Conservation (phyloP, 164 flowering plant species). For the Magnolia sinica region DNA sequence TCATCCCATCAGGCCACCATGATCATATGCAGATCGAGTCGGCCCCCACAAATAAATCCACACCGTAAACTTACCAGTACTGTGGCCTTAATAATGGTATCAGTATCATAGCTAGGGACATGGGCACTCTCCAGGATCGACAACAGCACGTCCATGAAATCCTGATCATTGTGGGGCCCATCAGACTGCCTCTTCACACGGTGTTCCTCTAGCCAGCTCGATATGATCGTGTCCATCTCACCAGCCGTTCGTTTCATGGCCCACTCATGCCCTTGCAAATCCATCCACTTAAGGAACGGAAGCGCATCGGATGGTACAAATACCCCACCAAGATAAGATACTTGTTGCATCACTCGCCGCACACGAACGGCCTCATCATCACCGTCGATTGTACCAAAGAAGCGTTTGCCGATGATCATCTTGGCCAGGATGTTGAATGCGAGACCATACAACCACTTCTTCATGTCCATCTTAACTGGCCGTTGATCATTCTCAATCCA, state of each 20-base stretch:
- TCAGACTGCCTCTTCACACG: not conserved
- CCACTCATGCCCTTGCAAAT: not conserved
- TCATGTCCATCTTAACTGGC: not conserved
- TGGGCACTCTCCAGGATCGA: not conserved
- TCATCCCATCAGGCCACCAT: no score
- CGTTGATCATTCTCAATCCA: not conserved
- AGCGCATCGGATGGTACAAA: conserved; percentile 6
- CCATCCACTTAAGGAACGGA: conserved; percentile 8
- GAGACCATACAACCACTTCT: not conserved
- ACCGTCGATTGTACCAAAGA: conserved; percentile 4
- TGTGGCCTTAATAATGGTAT: not conserved
- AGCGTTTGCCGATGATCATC: conserved; percentile 43
- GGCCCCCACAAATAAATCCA: not conserved
- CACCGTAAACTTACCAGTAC: not conserved
- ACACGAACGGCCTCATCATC: conserved; percentile 1
- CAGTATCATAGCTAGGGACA: not conserved
- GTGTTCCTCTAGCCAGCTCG: conserved; percentile 5
- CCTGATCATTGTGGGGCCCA: not conserved
- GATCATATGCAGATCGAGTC: not conserved
- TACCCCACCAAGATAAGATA: not conserved
- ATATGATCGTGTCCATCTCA: not conserved
- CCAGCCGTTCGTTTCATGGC: not conserved
- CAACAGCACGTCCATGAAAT: conserved; percentile 11
- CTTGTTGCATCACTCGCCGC: not conserved
- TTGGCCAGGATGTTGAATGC: conserved; percentile 6